Evolutionary conservation across 2,329 filamentous ascomycete genomes (phyloP), one percentile per base, ranked within the genome.

Genomic region (Cryphonectria radicalis): DNA sequence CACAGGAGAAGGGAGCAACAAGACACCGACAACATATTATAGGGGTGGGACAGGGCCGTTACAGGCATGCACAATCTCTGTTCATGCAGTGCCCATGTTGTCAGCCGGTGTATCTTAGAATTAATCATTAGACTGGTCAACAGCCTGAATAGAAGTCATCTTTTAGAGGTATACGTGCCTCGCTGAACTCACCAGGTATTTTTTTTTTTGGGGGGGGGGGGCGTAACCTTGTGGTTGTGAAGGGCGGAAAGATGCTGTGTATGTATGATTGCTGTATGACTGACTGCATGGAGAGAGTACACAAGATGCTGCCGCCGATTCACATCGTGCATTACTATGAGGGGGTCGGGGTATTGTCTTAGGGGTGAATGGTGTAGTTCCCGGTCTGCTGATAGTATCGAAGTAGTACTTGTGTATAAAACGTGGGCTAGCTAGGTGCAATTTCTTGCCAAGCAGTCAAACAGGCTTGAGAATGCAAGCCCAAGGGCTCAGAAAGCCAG

Each of bases 121-220:
- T 63, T 50, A 50, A 50, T 50, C 46, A 68, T 25, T 73, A 73
- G 69, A 71, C 35, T 63, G 66, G 57, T 35, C 55, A 55, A 66
- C 46, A 50, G 60, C 66, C 42, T 53, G 53, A 71, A 70, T 66
- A 66, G 66, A 73, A 73, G 63, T 63, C 67, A 73, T 50, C 63
- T 57, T 73, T 73, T 17, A 67, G 71, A 69, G 71, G 71, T 69
- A 73, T 69, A 73, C 71, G 71, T 71, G 71, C 69, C 71, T 73
- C 71, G 63, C 59, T 65, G 17, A 63, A 65, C 32, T 35, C 32
- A 37, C 57, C 66, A 63, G 22, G 11, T 13, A 5, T 50, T 4
- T 50, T n/a, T 3, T 19, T 2, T 28, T 40, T 32, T 32, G 3
- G n/a, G n/a, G n/a, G n/a, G n/a, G n/a, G n/a, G n/a, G n/a, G n/a